These are phyloP conservation scores for Vitis cinerea DNA, from an alignment of 164 flowering plant genomes.

Conservation along the genomic window DNA sequence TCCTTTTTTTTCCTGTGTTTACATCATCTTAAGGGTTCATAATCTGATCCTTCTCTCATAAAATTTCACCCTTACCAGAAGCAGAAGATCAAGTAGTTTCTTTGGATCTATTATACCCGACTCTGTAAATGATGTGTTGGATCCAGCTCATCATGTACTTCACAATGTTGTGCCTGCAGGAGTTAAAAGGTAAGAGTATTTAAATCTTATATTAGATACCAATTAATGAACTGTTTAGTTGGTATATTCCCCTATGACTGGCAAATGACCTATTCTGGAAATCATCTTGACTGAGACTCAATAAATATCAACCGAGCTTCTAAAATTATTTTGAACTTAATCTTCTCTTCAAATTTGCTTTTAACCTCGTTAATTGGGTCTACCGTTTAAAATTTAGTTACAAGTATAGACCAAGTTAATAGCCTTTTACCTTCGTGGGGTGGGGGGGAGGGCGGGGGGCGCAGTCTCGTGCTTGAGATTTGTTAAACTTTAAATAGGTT, in stretches of 20 bases:
- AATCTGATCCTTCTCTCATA: not conserved
- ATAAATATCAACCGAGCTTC: too few relatives aligned
- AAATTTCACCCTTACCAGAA: slow-evolving; percentile 27
- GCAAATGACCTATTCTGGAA: not conserved
- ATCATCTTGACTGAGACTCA: not conserved
- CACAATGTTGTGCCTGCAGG: slow-evolving; percentile 83
- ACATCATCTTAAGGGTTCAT: not conserved
- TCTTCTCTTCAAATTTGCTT: too few relatives aligned
- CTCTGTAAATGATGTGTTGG: slow-evolving; percentile 66
- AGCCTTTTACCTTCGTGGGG: too few relatives aligned
- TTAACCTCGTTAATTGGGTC: too few relatives aligned
- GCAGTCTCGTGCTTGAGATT: too few relatives aligned
- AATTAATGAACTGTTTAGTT: not conserved
- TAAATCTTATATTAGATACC: not conserved
- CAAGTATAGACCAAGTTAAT: too few relatives aligned
- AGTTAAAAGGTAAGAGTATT: slow-evolving; percentile 56
- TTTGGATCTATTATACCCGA: slow-evolving; percentile 76
- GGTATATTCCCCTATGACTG: not conserved
- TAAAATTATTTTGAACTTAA: too few relatives aligned
- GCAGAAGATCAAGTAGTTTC: slow-evolving; percentile 57
- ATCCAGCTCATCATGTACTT: slow-evolving; percentile 75
- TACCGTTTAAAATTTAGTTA: too few relatives aligned
- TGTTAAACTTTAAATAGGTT: too few relatives aligned
- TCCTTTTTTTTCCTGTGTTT: too few relatives aligned
- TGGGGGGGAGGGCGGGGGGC: too few relatives aligned